phyloP scores from a whole-genome alignment of 2,329 filamentous ascomycete species.

The Helotiales sp. region DNA sequence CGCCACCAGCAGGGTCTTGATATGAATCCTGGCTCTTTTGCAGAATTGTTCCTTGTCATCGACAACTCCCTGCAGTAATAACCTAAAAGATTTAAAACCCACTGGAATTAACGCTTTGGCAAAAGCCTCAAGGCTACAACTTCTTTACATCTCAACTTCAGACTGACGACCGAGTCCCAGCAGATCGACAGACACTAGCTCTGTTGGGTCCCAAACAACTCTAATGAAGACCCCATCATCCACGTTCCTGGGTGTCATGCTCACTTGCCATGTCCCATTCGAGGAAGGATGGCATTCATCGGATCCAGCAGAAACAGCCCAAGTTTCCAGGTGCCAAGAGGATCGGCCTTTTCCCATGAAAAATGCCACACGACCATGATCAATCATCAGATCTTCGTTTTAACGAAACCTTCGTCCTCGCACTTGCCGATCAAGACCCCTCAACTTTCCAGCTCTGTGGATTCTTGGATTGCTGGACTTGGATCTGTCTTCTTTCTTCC shows the following conservation, averaged over 20 bases:
- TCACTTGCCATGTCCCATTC: slow-evolving; percentile 15
- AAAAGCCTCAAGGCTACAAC: background rate
- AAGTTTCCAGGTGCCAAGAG: slow-evolving; percentile 1
- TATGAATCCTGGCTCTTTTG: background rate
- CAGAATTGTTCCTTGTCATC: background rate
- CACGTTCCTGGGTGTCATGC: slow-evolving; percentile 1
- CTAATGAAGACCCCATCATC: background rate
- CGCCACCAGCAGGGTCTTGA: background rate
- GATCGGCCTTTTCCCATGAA: slow-evolving; percentile 7
- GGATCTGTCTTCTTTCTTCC: background rate
- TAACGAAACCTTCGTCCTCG: slow-evolving; percentile 3
- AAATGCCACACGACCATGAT: slow-evolving; percentile 14
- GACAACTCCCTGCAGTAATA: slow-evolving; percentile 4
- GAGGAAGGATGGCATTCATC: slow-evolving; percentile 3
- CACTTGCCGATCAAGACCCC: slow-evolving; percentile 9
- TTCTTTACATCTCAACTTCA: background rate
- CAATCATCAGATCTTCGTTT: slow-evolving; percentile 7
- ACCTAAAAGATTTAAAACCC: background rate
- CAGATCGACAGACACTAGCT: background rate
- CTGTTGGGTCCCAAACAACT: background rate
- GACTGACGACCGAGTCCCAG: background rate
- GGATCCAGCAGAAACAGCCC: background rate
- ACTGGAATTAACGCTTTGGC: too few relatives aligned
- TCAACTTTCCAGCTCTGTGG: background rate
- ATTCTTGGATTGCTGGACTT: background rate